Conservation (phyloP, 345 rosid species). For the Dovyalis caffra region DNA sequence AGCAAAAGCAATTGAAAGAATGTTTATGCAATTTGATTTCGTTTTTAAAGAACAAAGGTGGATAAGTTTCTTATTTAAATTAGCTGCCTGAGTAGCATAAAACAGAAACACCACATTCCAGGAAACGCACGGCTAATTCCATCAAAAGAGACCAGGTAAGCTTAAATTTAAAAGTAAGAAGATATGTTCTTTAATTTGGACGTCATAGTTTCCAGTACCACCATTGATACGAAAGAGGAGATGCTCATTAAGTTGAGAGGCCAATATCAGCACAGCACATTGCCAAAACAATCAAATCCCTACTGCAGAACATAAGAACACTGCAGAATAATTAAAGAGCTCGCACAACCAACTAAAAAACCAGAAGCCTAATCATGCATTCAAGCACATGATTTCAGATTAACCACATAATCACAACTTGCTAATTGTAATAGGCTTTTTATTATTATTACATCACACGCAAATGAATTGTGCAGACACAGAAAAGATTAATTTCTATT, state of each 20-base stretch:
- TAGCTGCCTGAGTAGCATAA: too few relatives aligned
- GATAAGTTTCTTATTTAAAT: too few relatives aligned
- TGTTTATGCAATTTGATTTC: too few relatives aligned
- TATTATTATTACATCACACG: neutral
- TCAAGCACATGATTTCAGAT: neutral
- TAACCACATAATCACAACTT: too few relatives aligned
- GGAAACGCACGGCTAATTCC: too few relatives aligned
- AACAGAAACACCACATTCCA: too few relatives aligned
- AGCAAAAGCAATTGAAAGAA: too few relatives aligned
- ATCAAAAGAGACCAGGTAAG: too few relatives aligned
- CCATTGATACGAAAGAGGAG: neutral
- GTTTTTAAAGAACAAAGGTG: too few relatives aligned
- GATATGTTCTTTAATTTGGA: neutral
- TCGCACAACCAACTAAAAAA: neutral
- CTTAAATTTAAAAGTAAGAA: neutral
- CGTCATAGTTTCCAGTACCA: neutral
- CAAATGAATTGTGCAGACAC: neutral
- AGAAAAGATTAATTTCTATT: neutral
- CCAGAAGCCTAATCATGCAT: neutral
- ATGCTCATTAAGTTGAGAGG: neutral
- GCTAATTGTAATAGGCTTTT: neutral
- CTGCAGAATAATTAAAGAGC: neutral
- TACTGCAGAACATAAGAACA: neutral
- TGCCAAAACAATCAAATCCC: neutral
- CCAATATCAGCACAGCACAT: neutral